Evolutionary conservation across 331 rosid species (phyloP), one percentile per base, ranked within the genome.

Genomic region (Acacia pycnantha): DNA sequence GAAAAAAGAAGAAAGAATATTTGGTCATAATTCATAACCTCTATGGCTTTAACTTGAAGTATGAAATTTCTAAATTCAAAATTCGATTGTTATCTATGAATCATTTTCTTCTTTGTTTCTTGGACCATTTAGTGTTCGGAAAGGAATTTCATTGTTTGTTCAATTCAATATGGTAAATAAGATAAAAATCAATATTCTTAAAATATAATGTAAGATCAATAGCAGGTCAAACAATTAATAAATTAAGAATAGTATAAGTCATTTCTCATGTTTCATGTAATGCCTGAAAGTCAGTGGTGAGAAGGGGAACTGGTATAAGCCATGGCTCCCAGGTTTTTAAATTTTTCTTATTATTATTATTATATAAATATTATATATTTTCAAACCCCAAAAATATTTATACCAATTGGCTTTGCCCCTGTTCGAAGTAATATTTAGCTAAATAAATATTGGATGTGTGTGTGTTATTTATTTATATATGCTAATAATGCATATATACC

Each of bases 71-170:
- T 21, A 21, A 54, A 21, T 6, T 18, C 22, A 53, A 53, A 53
- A 18, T 9, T 56, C 12, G 8, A n/a, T 21, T 56, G 8, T 56
- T 56, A n/a, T 21, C 27, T 8, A 6, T 54, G 14, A 56, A 56
- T 35, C 14, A 24, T 79, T 1, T 2, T 11, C 47, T 35, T 73
- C 27, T 5, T 73, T 61, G 24, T 8, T 10, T 48, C 22, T 33
- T 50, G 67, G 74, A 81, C 80, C 22, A 66, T 47, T 74, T 58
- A 10, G 13, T 29, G 47, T 77, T 77, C 12, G 64, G 24, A 77
- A n/a, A 64, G 47, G 81, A 64, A 33, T 27, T 10, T 14, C 16
- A 6, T 37, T 37, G 24, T 5, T 46, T 8, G 64, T 11, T 18
- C 2, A 64, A 19, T 40, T 54, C 48, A 46, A 59, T 53, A 48